Percentiles rank a stretch among this genome's conserved stretches.
Conservation (phyloP, 139 green algal species). For the Penium margaritaceum region DNA sequence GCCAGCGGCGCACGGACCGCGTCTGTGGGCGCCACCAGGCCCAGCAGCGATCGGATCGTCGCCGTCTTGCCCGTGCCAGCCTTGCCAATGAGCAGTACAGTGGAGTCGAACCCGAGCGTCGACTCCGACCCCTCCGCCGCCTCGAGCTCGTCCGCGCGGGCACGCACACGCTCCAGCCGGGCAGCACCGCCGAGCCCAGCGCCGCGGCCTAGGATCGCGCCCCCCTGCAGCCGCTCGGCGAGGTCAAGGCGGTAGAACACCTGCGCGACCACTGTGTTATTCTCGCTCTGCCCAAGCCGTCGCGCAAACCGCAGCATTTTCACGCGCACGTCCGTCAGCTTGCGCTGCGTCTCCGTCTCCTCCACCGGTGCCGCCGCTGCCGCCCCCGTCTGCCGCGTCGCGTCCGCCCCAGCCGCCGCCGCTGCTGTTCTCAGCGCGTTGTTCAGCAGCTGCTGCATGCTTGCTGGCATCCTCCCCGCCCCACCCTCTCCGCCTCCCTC, state of each 20-base stretch:
- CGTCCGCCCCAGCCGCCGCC: background rate
- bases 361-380: constrained; percentile 18
- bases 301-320: constrained; percentile 59
- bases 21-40: constrained; percentile 11
- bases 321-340: constrained; percentile 55
- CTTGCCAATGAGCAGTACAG: constrained; percentile 69
- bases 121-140: constrained; percentile 29
- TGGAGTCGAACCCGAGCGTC: constrained; percentile 56
- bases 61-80: constrained; percentile 64
- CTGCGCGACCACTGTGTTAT: constrained; percentile 54
- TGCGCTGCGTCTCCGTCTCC: constrained; percentile 20
- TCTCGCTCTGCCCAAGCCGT: constrained; percentile 49
- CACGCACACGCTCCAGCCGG: constrained; percentile 34
- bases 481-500: background rate
- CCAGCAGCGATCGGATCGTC: constrained; percentile 64
- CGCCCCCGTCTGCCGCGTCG: background rate
- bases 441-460: background rate
- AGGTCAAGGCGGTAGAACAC: constrained; percentile 67
- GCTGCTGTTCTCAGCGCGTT: too few species aligned
- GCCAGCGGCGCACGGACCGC: constrained; percentile 35
- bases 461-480: background rate
- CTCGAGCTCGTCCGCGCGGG: constrained; percentile 42
- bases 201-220: constrained; percentile 19
- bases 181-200: background rate
- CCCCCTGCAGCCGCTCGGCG: constrained; percentile 63